These are phyloP conservation scores for Ophiobolus disseminans DNA, from an alignment of 2,329 filamentous ascomycete species.

Conservation along the genomic window DNA sequence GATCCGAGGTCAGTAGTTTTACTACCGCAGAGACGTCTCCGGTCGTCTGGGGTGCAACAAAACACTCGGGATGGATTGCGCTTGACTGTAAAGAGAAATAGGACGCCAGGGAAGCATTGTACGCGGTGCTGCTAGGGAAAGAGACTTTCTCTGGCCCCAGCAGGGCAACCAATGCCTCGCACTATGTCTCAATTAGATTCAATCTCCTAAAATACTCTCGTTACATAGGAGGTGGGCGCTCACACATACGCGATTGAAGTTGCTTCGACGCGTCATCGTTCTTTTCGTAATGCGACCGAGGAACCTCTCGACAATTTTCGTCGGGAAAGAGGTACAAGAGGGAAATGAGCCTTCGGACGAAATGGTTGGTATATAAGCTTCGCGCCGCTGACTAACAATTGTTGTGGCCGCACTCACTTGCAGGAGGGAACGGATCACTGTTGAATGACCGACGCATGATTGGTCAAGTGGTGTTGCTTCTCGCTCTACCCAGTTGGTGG, in stretches of 20 bases:
- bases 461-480: neutral
- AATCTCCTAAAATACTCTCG: too few relatives aligned
- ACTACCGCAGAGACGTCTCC: neutral
- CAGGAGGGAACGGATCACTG: neutral
- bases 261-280: neutral
- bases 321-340: neutral
- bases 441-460: neutral
- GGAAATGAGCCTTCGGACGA: neutral
- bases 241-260: neutral
- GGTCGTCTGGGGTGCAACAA: neutral
- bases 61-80: neutral
- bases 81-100: slow-evolving; percentile 4
- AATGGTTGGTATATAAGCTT: neutral
- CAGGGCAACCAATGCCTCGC: neutral
- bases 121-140: neutral
- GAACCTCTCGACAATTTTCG: neutral
- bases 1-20: neutral
- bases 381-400: neutral
- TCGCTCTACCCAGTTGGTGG: neutral
- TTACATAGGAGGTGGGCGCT: too few relatives aligned
- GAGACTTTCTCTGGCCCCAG: neutral
- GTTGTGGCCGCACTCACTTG: neutral
- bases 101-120: slow-evolving; percentile 1
- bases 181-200: neutral
- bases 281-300: neutral